These are phyloP conservation scores for Ustilago lituana DNA, from an alignment of 1,284 basidiomycete species.

Conservation along the genomic window DNA sequence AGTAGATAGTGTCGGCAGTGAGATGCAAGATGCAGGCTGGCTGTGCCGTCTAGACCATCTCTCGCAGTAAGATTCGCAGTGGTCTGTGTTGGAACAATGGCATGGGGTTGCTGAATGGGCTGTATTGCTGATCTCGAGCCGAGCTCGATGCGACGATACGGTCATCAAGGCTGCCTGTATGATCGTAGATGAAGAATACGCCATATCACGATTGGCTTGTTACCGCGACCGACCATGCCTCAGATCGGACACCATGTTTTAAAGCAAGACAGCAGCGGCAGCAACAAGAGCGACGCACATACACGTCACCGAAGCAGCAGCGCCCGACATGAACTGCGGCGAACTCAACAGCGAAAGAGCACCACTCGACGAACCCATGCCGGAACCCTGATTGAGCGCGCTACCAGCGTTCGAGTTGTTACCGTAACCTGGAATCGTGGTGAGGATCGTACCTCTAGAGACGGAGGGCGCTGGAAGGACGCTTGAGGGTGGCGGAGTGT, in stretches of 20 bases:
- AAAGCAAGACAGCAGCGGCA: constrained; percentile 31
- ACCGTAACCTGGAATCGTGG: constrained; percentile 49
- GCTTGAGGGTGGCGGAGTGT: constrained; percentile 43
- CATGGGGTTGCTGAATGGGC: not conserved
- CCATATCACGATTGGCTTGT: no score
- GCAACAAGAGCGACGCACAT: constrained; percentile 23
- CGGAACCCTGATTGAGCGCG: constrained; percentile 25
- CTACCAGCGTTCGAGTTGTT: constrained; percentile 26
- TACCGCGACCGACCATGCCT: no score
- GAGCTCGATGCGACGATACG: no score
- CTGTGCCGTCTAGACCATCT: no score
- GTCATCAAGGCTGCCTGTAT: no score
- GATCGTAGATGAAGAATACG: no score
- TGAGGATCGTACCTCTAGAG: constrained; percentile 49
- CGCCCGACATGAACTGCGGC: constrained; percentile 21
- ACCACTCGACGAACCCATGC: constrained; percentile 24
- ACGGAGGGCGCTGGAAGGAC: constrained; percentile 31
- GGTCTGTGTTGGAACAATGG: not conserved
- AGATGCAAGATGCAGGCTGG: no score
- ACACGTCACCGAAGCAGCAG: constrained; percentile 17
- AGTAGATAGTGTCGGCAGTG: no score
- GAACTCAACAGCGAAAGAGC: constrained; percentile 27
- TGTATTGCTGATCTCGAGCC: no score
- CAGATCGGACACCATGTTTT: not conserved
- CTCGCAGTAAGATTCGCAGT: not conserved